Evolutionary conservation across 176 grass and related monocot genomes (phyloP).

Genomic region (Triticum urartu): DNA sequence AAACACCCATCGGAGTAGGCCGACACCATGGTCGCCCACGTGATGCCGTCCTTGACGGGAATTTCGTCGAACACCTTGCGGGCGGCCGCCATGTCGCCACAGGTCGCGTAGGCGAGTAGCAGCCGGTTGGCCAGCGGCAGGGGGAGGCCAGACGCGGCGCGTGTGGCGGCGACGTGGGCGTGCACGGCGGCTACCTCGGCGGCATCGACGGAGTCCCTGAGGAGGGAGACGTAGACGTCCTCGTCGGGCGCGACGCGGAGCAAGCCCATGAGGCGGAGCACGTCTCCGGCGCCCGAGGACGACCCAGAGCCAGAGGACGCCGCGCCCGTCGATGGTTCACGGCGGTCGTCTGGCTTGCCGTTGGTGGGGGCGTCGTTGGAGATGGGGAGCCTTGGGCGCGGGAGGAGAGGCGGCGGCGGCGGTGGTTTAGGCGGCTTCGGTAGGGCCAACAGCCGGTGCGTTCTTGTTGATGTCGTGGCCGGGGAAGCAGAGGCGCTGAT

Average conservation of each 20-base stretch:
- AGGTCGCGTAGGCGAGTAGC: slow-evolving; percentile 42
- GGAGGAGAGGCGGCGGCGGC: slow-evolving; percentile 9
- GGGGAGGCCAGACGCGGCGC: background rate
- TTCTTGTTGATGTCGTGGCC: background rate
- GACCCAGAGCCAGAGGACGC: background rate
- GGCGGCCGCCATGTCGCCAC: slow-evolving; percentile 20
- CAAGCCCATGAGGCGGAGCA: slow-evolving; percentile 70
- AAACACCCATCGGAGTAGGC: slow-evolving; percentile 26
- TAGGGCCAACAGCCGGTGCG: background rate
- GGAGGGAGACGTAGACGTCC: slow-evolving; percentile 72
- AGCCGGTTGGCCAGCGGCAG: slow-evolving; percentile 56
- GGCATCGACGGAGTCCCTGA: slow-evolving; percentile 59
- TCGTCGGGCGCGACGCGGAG: slow-evolving; percentile 56
- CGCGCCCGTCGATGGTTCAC: background rate
- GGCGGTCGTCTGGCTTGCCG: background rate
- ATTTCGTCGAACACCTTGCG: slow-evolving; percentile 67
- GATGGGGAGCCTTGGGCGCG: slow-evolving; percentile 39
- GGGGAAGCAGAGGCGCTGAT: background rate
- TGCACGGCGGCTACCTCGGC: slow-evolving; percentile 51
- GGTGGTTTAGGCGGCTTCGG: slow-evolving; percentile 32
- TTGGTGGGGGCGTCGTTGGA: background rate
- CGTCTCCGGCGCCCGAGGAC: slow-evolving; percentile 37
- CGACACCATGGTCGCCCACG: slow-evolving; percentile 57
- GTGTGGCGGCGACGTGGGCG: slow-evolving; percentile 24
- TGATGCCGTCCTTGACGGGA: slow-evolving; percentile 33